Conservation (phyloP, 1,284 basidiomycete species). For the Malassezia restricta region DNA sequence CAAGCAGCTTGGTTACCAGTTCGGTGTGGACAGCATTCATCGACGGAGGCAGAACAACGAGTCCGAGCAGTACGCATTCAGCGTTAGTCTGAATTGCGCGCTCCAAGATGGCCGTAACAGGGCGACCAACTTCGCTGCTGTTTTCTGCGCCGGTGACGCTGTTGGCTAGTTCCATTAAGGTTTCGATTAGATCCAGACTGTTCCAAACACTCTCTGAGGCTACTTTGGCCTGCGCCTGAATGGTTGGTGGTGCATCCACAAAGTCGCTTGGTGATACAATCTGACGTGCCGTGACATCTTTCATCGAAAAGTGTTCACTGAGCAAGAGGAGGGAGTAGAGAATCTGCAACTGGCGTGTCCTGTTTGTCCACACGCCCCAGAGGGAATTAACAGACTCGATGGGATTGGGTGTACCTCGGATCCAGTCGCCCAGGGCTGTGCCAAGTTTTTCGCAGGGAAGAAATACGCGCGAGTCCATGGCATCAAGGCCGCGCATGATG, state of each 20-base stretch:
- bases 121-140: conserved; percentile 16
- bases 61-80: conserved; percentile 82
- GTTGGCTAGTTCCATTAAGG: conserved; percentile 74
- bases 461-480: not conserved
- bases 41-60: conserved; percentile 70
- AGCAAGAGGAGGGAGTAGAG: conserved; percentile 69
- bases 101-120: conserved; percentile 40
- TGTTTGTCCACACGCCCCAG: conserved; percentile 61
- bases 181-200: conserved; percentile 76
- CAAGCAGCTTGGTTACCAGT: conserved; percentile 71
- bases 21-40: conserved; percentile 78
- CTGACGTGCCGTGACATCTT: conserved; percentile 26
- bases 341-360: conserved; percentile 71
- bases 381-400: conserved; percentile 48
- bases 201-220: conserved; percentile 80
- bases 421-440: not conserved
- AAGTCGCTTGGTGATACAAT: conserved; percentile 29
- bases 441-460: not conserved
- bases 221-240: conserved; percentile 62
- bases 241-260: conserved; percentile 53
- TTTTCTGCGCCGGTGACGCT: conserved; percentile 56
- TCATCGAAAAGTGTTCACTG: conserved; percentile 69
- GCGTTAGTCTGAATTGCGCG: conserved; percentile 58
- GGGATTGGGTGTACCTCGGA: not conserved
- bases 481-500: not conserved